Percentiles rank a stretch among this genome's conserved stretches.
Evolutionary conservation across 176 grass and related monocot genomes (phyloP).

Genomic region (Aegilops bicornis): DNA sequence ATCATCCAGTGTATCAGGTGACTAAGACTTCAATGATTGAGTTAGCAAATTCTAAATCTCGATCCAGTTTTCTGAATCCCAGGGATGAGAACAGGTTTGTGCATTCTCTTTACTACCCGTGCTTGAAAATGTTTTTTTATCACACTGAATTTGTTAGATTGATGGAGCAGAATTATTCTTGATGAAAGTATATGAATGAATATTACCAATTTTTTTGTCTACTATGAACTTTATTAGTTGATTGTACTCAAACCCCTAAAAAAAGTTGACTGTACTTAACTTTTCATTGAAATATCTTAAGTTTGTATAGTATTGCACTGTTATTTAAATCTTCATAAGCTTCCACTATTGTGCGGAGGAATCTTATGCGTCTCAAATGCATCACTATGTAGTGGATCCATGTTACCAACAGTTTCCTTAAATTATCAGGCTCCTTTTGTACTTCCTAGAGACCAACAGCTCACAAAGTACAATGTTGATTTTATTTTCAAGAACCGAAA

Average conservation of each 20-base stretch:
- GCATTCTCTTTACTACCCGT: not conserved
- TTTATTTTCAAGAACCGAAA: not conserved
- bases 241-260: not conserved
- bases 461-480: not conserved
- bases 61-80: slow-evolving; percentile 36
- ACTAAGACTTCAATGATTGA: slow-evolving; percentile 69
- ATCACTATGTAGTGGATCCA: not conserved
- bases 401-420: not conserved
- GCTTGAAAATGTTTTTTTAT: not conserved
- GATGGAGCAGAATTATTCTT: not conserved
- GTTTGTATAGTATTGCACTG: not conserved
- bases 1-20: slow-evolving; percentile 74
- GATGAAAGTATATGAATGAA: not conserved
- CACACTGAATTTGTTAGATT: not conserved
- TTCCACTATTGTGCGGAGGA: not conserved
- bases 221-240: not conserved
- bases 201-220: not conserved
- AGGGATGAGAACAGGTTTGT: slow-evolving; percentile 68
- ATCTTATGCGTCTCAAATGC: not conserved
- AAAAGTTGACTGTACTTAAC: not conserved
- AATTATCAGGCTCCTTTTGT: not conserved
- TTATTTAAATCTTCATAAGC: not conserved
- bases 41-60: slow-evolving; percentile 54
- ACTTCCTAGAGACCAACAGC: not conserved
- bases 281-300: not conserved